Conservation (phyloP, 495 filamentous ascomycete genomes). For the Hapsidospora chrysogenum region DNA sequence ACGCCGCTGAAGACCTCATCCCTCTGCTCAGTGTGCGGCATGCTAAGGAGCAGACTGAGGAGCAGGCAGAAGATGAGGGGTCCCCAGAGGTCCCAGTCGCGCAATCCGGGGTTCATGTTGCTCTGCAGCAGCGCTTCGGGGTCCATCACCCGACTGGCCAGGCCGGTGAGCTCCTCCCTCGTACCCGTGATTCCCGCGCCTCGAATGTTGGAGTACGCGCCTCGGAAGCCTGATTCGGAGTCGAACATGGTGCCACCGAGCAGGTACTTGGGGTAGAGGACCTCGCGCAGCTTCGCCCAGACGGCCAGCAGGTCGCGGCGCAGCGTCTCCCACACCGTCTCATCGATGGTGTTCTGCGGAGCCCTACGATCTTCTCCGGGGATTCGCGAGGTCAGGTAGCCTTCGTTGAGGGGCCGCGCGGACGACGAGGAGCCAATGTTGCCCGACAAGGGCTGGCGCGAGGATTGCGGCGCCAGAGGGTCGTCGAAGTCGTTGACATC, state of each 20-base stretch:
- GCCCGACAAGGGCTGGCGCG: slow-evolving; percentile 62
- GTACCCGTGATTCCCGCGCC: slow-evolving; percentile 29
- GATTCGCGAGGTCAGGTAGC: slow-evolving; percentile 74
- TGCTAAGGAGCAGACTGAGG: slow-evolving; percentile 69
- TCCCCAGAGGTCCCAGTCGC: slow-evolving; percentile 98
- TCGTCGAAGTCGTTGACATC: slow-evolving; percentile 86
- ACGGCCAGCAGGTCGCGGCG: slow-evolving; percentile 80
- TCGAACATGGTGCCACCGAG: slow-evolving; percentile 64
- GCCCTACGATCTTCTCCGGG: slow-evolving; percentile 90
- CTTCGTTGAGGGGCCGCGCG: slow-evolving; percentile 33
- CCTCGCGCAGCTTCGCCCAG: slow-evolving; percentile 95
- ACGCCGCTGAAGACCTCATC: slow-evolving; percentile 85
- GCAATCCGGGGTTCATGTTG: slow-evolving; percentile 69
- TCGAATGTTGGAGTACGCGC: slow-evolving; percentile 32
- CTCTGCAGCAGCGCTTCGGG: slow-evolving; percentile 52
- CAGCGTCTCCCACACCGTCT: slow-evolving; percentile 89
- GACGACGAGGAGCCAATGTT: slow-evolving; percentile 44
- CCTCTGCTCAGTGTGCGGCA: slow-evolving; percentile 61
- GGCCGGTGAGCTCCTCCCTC: slow-evolving; percentile 44
- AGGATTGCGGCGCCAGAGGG: slow-evolving; percentile 44
- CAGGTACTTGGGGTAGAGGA: slow-evolving; percentile 92
- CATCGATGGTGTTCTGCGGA: slow-evolving; percentile 86
- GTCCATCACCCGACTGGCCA: slow-evolving; percentile 43
- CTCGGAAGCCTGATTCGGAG: slow-evolving; percentile 33
- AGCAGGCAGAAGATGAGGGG: slow-evolving; percentile 84